Percentiles rank a stretch among this genome's conserved stretches.
Evolutionary conservation across 371 early-diverging fungal species (phyloP).

Genomic region (Mortierella sp.): DNA sequence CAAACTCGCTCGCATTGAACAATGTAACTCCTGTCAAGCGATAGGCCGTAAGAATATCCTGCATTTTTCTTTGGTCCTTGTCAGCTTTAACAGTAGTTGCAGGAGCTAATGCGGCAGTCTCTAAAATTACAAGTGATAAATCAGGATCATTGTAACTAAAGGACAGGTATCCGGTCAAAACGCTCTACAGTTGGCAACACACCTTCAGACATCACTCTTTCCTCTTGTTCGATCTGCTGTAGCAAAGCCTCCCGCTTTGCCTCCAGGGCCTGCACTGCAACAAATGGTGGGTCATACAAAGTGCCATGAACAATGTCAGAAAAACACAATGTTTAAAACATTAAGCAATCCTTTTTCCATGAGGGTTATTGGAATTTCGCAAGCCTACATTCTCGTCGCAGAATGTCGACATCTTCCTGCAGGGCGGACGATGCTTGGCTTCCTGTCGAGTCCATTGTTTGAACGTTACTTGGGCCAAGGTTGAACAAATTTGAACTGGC

Average conservation of each 20-base stretch:
- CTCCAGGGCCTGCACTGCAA: slow-evolving; percentile 30
- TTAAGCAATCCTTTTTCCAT: neutral
- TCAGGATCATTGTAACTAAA: neutral
- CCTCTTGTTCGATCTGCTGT: slow-evolving; percentile 35
- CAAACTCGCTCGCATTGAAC: slow-evolving; percentile 29
- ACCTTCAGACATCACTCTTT: slow-evolving; percentile 31
- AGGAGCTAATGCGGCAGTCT: slow-evolving; percentile 3
- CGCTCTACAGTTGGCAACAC: neutral
- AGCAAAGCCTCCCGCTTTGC: slow-evolving; percentile 30
- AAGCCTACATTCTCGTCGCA: slow-evolving; percentile 36
- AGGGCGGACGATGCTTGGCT: slow-evolving; percentile 24
- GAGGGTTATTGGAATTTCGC: neutral
- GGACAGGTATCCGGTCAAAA: neutral
- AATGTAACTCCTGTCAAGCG: slow-evolving; percentile 47
- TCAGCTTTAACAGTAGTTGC: slow-evolving; percentile 1
- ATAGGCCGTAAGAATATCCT: slow-evolving; percentile 48
- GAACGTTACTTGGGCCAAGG: neutral
- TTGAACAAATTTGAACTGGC: neutral
- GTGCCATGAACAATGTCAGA: neutral
- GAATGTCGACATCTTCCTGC: slow-evolving; percentile 41
- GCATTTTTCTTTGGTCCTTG: slow-evolving; percentile 37
- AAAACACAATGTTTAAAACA: neutral
- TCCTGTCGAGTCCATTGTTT: slow-evolving; percentile 21
- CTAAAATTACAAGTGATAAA: neutral
- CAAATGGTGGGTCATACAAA: slow-evolving; percentile 5